These are phyloP conservation scores for Cinchona pubescens DNA, from an alignment of 257 asterid genomes.

Conservation along the genomic window DNA sequence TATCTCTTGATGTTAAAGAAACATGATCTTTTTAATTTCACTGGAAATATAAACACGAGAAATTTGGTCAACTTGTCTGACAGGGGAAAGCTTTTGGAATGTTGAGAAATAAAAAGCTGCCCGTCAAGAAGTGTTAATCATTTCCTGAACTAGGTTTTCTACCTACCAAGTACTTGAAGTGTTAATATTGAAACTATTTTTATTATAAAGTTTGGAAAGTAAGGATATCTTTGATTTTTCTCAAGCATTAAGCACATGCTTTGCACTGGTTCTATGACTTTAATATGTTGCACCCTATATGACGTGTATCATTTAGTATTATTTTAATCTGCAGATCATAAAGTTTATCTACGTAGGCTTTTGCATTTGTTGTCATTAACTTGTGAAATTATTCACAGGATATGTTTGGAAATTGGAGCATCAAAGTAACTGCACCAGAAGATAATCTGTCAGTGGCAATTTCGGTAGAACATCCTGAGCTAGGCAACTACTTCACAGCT, in stretches of 20 bases:
- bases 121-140: neutral
- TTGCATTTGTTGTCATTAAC: slow-evolving; percentile 7
- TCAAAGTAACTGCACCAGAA: slow-evolving; percentile 62
- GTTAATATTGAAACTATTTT: neutral
- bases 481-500: slow-evolving; percentile 91
- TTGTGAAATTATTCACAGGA: slow-evolving; percentile 47
- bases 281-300: neutral
- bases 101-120: neutral
- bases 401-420: slow-evolving; percentile 83
- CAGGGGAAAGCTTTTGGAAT: neutral
- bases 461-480: slow-evolving; percentile 78
- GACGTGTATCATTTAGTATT: neutral
- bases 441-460: slow-evolving; percentile 62
- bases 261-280: neutral
- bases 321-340: neutral
- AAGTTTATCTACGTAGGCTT: neutral
- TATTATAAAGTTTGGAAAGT: neutral
- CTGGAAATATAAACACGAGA: neutral
- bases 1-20: neutral
- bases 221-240: too few relatives aligned
- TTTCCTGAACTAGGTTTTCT: neutral
- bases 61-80: neutral
- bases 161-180: neutral
- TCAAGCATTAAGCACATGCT: neutral
- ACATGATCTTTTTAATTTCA: neutral